Percentiles rank a stretch among this genome's conserved stretches.
Conservation (phyloP, 495 filamentous ascomycete genomes). For the Penicillium flavigenum region DNA sequence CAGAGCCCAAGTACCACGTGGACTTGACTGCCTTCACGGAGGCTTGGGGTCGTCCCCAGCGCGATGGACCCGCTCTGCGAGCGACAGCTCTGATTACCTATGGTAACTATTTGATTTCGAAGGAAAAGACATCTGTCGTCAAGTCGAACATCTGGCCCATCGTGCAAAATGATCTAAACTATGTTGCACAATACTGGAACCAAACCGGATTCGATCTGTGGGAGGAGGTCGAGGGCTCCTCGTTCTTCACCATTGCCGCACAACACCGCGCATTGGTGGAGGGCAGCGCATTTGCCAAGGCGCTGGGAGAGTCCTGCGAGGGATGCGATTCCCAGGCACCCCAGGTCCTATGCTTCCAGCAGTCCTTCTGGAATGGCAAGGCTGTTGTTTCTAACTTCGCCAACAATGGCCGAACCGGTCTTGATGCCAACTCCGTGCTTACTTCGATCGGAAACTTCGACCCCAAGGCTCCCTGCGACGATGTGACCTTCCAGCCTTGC, state of each 20-base stretch:
- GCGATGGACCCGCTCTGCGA: not conserved
- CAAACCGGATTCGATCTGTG: constrained; percentile 57
- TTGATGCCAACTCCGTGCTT: constrained; percentile 50
- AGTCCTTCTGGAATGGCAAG: constrained; percentile 48
- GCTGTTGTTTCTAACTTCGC: constrained; percentile 45
- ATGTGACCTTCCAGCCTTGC: constrained; percentile 52
- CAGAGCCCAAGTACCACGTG: constrained; percentile 62
- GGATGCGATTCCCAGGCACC: constrained; percentile 48
- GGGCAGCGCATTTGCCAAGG: constrained; percentile 56
- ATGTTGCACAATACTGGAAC: constrained; percentile 72
- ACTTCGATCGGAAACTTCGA: constrained; percentile 49
- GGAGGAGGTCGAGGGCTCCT: constrained; percentile 65
- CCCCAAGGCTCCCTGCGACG: constrained; percentile 48
- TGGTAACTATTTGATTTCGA: constrained; percentile 30
- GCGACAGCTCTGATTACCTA: constrained; percentile 45
- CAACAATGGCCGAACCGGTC: constrained; percentile 41
- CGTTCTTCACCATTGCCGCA: constrained; percentile 61
- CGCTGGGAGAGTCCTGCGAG: constrained; percentile 42
- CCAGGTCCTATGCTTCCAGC: constrained; percentile 51
- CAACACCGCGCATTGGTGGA: constrained; percentile 61
- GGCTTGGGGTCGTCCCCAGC: constrained; percentile 47
- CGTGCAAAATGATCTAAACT: constrained; percentile 58
- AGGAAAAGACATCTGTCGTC: constrained; percentile 44
- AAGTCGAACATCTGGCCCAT: constrained; percentile 51
- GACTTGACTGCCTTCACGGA: constrained; percentile 54